Percentiles rank a stretch among this genome's conserved stretches.
These are phyloP conservation scores for Daedaleopsis nitida DNA, from an alignment of 768 basidiomycete genomes.

Conservation along the genomic window DNA sequence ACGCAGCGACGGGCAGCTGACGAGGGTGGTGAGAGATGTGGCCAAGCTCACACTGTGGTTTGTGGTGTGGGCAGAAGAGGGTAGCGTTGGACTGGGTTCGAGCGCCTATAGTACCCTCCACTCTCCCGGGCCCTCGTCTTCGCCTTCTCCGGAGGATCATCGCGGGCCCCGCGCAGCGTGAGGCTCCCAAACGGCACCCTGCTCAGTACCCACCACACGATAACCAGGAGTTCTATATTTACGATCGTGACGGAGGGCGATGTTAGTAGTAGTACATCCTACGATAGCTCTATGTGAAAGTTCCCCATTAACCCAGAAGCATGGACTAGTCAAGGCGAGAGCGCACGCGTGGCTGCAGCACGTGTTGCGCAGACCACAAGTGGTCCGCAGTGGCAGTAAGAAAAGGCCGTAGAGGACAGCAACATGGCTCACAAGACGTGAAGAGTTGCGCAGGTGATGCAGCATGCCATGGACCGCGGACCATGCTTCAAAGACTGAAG, in stretches of 20 bases:
- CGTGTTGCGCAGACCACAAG: background rate
- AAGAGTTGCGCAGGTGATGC: background rate
- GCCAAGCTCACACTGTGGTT: background rate
- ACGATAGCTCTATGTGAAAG: constrained; percentile 11
- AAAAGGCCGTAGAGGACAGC: background rate
- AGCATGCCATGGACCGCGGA: background rate
- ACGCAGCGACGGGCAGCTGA: background rate
- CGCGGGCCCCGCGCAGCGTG: background rate
- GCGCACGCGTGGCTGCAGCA: background rate
- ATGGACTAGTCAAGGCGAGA: background rate
- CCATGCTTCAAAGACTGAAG: constrained; percentile 29
- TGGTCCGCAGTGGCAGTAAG: background rate
- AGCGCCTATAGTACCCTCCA: background rate
- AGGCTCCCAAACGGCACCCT: background rate
- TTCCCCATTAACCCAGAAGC: constrained; percentile 11
- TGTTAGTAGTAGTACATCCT: constrained; percentile 17
- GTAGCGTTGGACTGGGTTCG: background rate
- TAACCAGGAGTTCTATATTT: constrained; percentile 13
- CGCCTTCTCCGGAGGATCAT: constrained; percentile 1
- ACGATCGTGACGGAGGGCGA: constrained; percentile 3
- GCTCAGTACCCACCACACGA: constrained; percentile 1
- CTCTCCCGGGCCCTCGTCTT: background rate
- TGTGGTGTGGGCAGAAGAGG: background rate
- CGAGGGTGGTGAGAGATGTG: background rate
- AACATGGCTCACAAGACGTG: background rate